phyloP scores from a whole-genome alignment of 1,284 basidiomycete species.

The Cutaneotrichosporon sp. region DNA sequence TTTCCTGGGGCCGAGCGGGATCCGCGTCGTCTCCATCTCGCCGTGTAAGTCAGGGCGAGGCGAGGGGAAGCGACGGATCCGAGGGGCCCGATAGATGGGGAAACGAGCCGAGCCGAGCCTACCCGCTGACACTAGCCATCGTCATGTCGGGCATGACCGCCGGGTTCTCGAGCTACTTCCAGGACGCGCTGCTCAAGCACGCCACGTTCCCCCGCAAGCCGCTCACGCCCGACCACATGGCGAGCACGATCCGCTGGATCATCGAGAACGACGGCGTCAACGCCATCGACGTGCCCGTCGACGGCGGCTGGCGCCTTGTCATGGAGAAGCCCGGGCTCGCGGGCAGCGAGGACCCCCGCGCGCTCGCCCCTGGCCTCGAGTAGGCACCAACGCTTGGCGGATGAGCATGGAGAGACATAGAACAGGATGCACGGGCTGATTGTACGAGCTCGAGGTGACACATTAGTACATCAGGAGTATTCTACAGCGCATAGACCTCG shows the following conservation, averaged over 20 bases:
- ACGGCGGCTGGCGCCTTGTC: slow-evolving; percentile 48
- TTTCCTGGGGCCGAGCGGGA: slow-evolving; percentile 46
- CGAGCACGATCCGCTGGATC: slow-evolving; percentile 36
- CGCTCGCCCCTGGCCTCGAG: slow-evolving; percentile 43
- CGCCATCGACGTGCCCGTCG: slow-evolving; percentile 44
- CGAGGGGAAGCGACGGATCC: too few species aligned
- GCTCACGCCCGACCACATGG: slow-evolving; percentile 41
- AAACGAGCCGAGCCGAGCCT: too few species aligned
- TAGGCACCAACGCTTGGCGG: slow-evolving; percentile 16
- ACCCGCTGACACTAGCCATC: slow-evolving; percentile 28
- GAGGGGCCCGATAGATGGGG: too few species aligned
- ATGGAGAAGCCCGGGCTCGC: slow-evolving; percentile 33
- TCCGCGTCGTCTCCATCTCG: slow-evolving; percentile 47
- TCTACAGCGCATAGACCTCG: slow-evolving; percentile 46
- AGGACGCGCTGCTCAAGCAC: slow-evolving; percentile 37
- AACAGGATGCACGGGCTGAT: too few species aligned
- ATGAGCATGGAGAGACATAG: too few species aligned
- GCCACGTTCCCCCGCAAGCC: slow-evolving; percentile 48
- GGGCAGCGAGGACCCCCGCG: slow-evolving; percentile 38
- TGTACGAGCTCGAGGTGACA: too few species aligned
- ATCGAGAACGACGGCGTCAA: slow-evolving; percentile 47
- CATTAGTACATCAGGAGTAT: neutral
- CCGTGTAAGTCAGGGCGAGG: slow-evolving; percentile 21
- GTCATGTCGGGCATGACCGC: slow-evolving; percentile 44
- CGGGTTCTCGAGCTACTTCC: slow-evolving; percentile 37